Base-by-base conservation (phyloP, 768 basidiomycete genomes). In the Mycena rebaudengoi region DNA sequence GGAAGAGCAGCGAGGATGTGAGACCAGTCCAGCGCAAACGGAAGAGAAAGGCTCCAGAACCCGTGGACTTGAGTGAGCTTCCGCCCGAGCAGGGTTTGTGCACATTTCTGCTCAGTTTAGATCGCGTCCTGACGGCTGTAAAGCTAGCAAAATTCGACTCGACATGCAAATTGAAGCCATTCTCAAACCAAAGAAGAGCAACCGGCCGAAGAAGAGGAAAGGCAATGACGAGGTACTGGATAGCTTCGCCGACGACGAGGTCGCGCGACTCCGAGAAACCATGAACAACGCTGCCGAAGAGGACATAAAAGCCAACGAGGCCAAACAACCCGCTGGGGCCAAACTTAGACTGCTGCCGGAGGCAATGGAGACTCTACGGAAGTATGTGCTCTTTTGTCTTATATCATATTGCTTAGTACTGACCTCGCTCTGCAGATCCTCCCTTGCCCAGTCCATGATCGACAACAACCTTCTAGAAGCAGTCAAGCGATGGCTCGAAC, bases 381-480 rank as follows among this genome's bases (percentile, higher is more conserved):
- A 96, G 97, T 97, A 71, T 55, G 91, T 79, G 37, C 18, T 54
- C n/a, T 20, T 46, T 51, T 7, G 18, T 26, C 21, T 55, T 48
- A 18, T 28, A 52, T 65, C 49, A 35, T 48, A 30, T 37, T 21
- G 32, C 72, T 64, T 63, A 49, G 59, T 37, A 21, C 56, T 60
- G n/a, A 63, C 39, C 40, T 41, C 60, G 44, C n/a, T 35, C 14
- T 37, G 32, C 71, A 97, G 95, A 76, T 86, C 88, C 18, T 89
- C 94, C 1, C 86, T 97, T 16, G 88, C 91, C 12, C 94, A 97
- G 70, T 93, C 95, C 6, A 97, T 99, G 72, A 88, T 95, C 53
- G 98, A 99, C 78, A 96, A 96, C 75, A 95, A 96, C 66, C 87
- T 99, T 40, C 83, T 99, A 28, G 92, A 95, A 67, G 95, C 91